phyloP scores from a whole-genome alignment of 768 basidiomycete genomes.

The Royoungia palumana region DNA sequence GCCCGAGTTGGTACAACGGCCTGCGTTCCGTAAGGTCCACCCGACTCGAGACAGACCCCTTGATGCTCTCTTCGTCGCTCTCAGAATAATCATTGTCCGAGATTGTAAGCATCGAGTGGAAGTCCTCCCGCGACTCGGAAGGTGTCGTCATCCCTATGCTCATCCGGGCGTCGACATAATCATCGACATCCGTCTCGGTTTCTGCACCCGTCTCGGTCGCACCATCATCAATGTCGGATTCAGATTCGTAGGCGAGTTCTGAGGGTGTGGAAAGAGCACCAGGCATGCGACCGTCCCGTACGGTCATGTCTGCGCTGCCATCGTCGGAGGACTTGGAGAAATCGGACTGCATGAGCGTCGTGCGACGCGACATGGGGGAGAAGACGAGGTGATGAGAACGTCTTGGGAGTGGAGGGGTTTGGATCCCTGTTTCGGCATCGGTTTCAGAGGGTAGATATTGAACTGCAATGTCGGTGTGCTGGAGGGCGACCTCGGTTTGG shows the following conservation, averaged over 20 bases:
- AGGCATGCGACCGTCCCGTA: constrained; percentile 30
- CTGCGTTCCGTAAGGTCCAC: constrained; percentile 16
- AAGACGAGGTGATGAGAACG: constrained; percentile 17
- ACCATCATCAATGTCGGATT: constrained; percentile 41
- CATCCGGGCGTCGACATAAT: constrained; percentile 76
- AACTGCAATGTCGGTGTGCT: constrained; percentile 42
- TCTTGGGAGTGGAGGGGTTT: constrained; percentile 34
- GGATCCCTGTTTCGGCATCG: constrained; percentile 34
- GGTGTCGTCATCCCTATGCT: constrained; percentile 61
- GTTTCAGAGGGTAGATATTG: constrained; percentile 41
- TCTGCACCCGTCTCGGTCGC: constrained; percentile 64
- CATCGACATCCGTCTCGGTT: constrained; percentile 64
- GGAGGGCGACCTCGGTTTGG: constrained; percentile 44
- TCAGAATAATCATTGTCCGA: constrained; percentile 67
- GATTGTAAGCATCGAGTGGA: constrained; percentile 70
- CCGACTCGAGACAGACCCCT: constrained; percentile 49
- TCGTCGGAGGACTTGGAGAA: constrained; percentile 37
- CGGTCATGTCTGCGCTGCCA: constrained; percentile 31
- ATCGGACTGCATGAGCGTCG: constrained; percentile 49
- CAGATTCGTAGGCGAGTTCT: constrained; percentile 41
- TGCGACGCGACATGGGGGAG: constrained; percentile 33
- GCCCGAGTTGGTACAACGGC: constrained; percentile 3
- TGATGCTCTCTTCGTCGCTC: constrained; percentile 71
- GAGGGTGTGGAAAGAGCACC: constrained; percentile 18
- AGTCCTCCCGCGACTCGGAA: constrained; percentile 65